A percentile compares a stretch with the other conserved stretches of the same genome.
phyloP scores from a whole-genome alignment of 2,329 filamentous ascomycete species.

The Talaromyces sp. region DNA sequence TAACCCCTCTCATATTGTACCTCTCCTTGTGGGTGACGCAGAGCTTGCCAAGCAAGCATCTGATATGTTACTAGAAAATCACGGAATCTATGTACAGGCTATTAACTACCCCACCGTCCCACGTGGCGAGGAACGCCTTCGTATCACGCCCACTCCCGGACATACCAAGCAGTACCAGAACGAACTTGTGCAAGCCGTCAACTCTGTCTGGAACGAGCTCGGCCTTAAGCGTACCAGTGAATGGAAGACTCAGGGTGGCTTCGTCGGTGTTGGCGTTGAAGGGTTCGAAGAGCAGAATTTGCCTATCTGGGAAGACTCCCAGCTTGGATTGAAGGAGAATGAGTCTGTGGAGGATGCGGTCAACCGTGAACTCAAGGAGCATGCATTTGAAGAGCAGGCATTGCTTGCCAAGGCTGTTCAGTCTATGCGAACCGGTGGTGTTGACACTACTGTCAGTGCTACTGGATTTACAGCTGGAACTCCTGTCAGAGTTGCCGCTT shows the following conservation, averaged over 20 bases:
- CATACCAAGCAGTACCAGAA: constrained; percentile 82
- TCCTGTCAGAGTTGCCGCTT: constrained; percentile 29
- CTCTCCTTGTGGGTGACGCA: constrained; percentile 88
- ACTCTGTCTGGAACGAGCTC: constrained; percentile 83
- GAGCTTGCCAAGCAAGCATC: constrained; percentile 88
- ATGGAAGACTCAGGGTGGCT: constrained; percentile 87
- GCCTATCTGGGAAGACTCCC: constrained; percentile 88
- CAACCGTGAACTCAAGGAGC: constrained; percentile 38
- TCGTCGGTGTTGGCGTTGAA: constrained; percentile 85
- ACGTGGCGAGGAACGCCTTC: constrained; percentile 92
- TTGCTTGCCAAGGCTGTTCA: constrained; percentile 2
- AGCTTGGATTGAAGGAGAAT: constrained; percentile 66
- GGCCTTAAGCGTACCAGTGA: constrained; percentile 89
- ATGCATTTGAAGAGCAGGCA: constrained; percentile 18
- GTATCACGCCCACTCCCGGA: constrained; percentile 92
- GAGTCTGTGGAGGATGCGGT: constrained; percentile 60
- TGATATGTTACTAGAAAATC: constrained; percentile 83
- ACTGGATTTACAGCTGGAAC: constrained; percentile 19
- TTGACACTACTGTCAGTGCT: constrained; percentile 10
- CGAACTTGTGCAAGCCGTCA: constrained; percentile 77
- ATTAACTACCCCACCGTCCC: constrained; percentile 99
- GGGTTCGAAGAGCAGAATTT: constrained; percentile 55
- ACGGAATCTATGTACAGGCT: constrained; percentile 94
- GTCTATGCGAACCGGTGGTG: constrained; percentile 19
- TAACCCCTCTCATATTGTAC: constrained; percentile 95